Percentiles rank a stretch among this genome's conserved stretches.
Conservation (phyloP, 352 stramenopile genomes). For the Globisporangium perplexum region DNA sequence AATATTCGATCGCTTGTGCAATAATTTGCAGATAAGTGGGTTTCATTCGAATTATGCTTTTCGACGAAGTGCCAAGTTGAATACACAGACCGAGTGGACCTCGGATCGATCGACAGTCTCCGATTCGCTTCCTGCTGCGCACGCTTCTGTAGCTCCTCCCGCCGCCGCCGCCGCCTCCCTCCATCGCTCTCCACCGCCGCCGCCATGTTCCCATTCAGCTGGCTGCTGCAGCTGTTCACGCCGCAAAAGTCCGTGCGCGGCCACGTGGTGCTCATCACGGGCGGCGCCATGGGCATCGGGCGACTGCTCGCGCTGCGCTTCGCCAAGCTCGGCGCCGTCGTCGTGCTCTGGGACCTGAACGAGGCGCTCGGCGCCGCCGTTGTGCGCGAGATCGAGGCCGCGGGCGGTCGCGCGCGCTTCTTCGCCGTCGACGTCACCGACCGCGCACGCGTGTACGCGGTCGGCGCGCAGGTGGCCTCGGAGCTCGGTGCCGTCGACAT, state of each 20-base stretch:
- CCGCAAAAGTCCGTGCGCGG: constrained; percentile 34
- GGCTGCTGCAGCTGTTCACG: neutral
- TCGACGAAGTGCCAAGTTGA: too few relatives aligned
- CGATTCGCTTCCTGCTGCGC: too few relatives aligned
- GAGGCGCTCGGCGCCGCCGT: constrained; percentile 18
- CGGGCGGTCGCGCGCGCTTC: constrained; percentile 17
- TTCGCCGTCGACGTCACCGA: constrained; percentile 34
- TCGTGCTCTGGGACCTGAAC: constrained; percentile 39
- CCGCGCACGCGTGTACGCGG: constrained; percentile 21
- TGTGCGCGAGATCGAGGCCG: constrained; percentile 24
- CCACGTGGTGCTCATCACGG: constrained; percentile 50
- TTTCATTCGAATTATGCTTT: too few relatives aligned
- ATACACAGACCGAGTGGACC: too few relatives aligned
- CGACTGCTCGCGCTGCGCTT: constrained; percentile 34
- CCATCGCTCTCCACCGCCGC: too few relatives aligned
- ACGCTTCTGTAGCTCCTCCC: too few relatives aligned
- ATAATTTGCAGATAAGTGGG: too few relatives aligned
- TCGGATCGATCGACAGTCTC: too few relatives aligned
- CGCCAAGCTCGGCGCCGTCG: constrained; percentile 25
- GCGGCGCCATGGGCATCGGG: constrained; percentile 46
- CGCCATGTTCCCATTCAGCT: neutral
- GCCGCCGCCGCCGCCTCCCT: neutral
- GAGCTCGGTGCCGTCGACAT: constrained; percentile 33
- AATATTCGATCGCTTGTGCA: too few relatives aligned
- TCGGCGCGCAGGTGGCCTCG: constrained; percentile 13